A percentile compares a stretch with the other conserved stretches of the same genome.
Conservation (phyloP, 1,139 yeast species). For the Saccharomyces hybrid region DNA sequence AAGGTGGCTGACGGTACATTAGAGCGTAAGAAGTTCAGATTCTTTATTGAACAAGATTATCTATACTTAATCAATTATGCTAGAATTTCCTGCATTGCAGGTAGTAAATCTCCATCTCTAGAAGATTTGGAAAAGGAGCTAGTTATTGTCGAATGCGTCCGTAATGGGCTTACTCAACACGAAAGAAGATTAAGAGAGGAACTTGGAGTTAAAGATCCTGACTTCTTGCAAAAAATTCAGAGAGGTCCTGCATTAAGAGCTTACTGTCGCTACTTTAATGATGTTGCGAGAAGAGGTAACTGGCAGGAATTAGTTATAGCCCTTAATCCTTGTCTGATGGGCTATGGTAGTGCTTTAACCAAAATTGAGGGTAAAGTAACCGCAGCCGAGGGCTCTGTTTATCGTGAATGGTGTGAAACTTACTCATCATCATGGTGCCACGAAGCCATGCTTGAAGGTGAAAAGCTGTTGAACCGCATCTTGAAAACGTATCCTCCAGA, state of each 20-base stretch:
- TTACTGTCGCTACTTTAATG: conserved; percentile 54
- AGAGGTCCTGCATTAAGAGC: conserved; percentile 52
- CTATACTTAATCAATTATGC: conserved; percentile 63
- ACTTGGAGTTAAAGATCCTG: conserved; percentile 38
- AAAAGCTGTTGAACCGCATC: conserved; percentile 40
- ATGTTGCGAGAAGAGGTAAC: conserved; percentile 46
- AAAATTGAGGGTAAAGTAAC: conserved; percentile 18
- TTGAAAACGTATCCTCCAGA: conserved; percentile 33
- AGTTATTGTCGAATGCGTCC: conserved; percentile 44
- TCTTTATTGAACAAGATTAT: conserved; percentile 65
- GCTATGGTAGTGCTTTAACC: conserved; percentile 47
- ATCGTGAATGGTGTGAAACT: conserved; percentile 51
- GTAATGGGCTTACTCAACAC: conserved; percentile 52
- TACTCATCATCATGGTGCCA: conserved; percentile 52
- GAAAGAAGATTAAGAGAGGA: conserved; percentile 40
- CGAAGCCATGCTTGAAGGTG: conserved; percentile 46
- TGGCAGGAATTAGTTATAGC: conserved; percentile 63
- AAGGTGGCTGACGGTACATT: conserved; percentile 47
- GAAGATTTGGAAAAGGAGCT: conserved; percentile 48
- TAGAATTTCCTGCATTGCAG: conserved; percentile 58
- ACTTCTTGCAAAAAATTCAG: conserved; percentile 37
- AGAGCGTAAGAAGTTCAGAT: conserved; percentile 44
- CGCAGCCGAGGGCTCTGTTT: conserved; percentile 34
- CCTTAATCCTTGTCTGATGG: conserved; percentile 69
- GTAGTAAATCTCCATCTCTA: conserved; percentile 52